These are phyloP conservation scores for Rugonectria rugulosa DNA, from an alignment of 2,329 filamentous ascomycete genomes.

Conservation along the genomic window DNA sequence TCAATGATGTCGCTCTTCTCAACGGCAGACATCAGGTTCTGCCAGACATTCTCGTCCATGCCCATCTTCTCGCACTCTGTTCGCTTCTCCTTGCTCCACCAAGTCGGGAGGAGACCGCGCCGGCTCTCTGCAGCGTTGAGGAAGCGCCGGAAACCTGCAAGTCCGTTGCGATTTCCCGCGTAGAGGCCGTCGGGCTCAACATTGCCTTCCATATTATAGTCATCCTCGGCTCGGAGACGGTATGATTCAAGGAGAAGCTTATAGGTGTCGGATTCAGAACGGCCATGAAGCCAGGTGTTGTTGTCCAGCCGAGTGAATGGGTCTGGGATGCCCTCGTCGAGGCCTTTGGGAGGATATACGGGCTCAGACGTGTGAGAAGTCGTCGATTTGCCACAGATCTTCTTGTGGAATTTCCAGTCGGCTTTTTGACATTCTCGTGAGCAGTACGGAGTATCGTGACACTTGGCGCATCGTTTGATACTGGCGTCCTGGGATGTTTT, in stretches of 20 bases:
- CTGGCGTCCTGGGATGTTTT: constrained; percentile 38
- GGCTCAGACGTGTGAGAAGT: neutral
- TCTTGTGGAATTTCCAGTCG: constrained; percentile 60
- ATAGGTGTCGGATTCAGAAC: constrained; percentile 53
- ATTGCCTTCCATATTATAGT: constrained; percentile 38
- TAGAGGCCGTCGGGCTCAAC: constrained; percentile 42
- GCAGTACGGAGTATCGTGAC: constrained; percentile 57
- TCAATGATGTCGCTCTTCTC: constrained; percentile 48
- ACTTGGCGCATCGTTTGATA: constrained; percentile 55
- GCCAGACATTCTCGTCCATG: constrained; percentile 39
- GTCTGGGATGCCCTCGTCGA: constrained; percentile 39
- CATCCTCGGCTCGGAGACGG: constrained; percentile 54
- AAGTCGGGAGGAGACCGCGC: constrained; percentile 49
- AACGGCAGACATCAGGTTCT: constrained; percentile 25
- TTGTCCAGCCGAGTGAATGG: constrained; percentile 52
- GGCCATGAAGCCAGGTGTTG: constrained; percentile 53
- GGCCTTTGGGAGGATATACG: constrained; percentile 36
- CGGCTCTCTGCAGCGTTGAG: constrained; percentile 39
- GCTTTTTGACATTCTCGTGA: constrained; percentile 58
- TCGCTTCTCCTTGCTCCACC: constrained; percentile 53
- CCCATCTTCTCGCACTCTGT: constrained; percentile 48
- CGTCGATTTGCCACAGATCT: constrained; percentile 46
- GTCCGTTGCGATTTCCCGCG: constrained; percentile 28
- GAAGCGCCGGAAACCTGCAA: constrained; percentile 48
- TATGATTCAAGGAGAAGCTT: constrained; percentile 56